phyloP scores from a whole-genome alignment of 352 stramenopile species.

The Phytopythium oedochilum region DNA sequence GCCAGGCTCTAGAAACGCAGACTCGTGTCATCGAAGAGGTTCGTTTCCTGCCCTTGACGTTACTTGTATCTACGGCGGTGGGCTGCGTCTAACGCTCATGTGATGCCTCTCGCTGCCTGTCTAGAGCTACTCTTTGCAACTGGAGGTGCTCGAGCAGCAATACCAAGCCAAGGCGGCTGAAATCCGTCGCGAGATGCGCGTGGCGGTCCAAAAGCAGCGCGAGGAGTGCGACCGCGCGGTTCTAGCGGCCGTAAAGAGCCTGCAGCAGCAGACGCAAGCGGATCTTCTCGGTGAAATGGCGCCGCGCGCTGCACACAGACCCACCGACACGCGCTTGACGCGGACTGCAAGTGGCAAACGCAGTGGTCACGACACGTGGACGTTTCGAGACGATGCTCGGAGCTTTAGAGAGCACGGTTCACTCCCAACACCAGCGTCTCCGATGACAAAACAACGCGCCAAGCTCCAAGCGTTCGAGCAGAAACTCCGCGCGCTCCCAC shows the following conservation, averaged over 20 bases:
- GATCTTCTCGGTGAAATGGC: constrained; percentile 14
- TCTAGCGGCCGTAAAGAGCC: constrained; percentile 31
- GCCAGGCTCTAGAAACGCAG: constrained; percentile 37
- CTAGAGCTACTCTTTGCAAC: constrained; percentile 44
- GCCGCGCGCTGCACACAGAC: neutral
- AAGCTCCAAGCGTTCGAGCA: constrained; percentile 52
- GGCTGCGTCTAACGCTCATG: neutral
- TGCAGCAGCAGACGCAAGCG: constrained; percentile 40
- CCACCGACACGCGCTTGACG: neutral
- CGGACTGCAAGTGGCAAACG: neutral
- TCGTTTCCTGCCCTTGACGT: neutral
- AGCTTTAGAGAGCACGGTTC: constrained; percentile 2
- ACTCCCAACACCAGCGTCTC: constrained; percentile 19
- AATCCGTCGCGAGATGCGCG: constrained; percentile 45
- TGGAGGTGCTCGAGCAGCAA: constrained; percentile 63
- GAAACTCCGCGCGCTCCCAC: constrained; percentile 48
- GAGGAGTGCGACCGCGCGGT: constrained; percentile 32
- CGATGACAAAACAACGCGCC: constrained; percentile 39
- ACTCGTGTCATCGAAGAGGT: constrained; percentile 49
- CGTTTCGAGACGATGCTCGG: constrained; percentile 4
- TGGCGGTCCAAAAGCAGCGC: constrained; percentile 37
- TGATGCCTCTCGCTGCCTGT: neutral
- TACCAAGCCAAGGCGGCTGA: constrained; percentile 49
- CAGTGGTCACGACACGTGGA: constrained; percentile 1
- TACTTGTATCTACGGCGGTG: neutral